phyloP scores from a whole-genome alignment of 345 rosid genomes.

The Melaleuca quinquenervia region DNA sequence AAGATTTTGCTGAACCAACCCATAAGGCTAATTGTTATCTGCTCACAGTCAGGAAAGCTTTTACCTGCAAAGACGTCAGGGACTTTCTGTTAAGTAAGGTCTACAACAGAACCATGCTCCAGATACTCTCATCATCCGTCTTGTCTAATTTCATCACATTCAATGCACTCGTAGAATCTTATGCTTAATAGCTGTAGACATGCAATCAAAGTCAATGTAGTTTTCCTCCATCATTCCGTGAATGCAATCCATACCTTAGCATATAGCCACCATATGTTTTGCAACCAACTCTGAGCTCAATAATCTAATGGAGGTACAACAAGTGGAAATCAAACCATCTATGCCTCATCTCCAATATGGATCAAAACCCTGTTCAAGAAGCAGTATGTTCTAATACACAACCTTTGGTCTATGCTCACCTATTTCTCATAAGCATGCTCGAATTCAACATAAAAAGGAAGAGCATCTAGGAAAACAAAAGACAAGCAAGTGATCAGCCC shows the following conservation, averaged over 20 bases:
- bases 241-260: not conserved
- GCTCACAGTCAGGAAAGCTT: constrained; percentile 29
- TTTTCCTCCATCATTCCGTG: not conserved
- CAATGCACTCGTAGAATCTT: not conserved
- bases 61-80: constrained; percentile 21
- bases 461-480: not conserved
- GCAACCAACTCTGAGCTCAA: not conserved
- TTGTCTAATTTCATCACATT: not conserved
- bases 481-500: not conserved
- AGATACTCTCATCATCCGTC: not conserved
- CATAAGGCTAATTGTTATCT: constrained; percentile 40
- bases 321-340: not conserved
- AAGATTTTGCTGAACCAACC: constrained; percentile 85
- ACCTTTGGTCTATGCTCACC: not conserved
- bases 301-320: not conserved
- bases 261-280: not conserved
- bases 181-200: not conserved
- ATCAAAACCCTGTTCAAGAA: not conserved
- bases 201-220: not conserved
- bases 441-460: not conserved
- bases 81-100: not conserved
- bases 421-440: not conserved
- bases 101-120: not conserved
- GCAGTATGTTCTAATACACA: not conserved
- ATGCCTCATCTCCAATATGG: not conserved